Conservation (phyloP, 768 basidiomycete genomes). For the Filobasidium wieringae region DNA sequence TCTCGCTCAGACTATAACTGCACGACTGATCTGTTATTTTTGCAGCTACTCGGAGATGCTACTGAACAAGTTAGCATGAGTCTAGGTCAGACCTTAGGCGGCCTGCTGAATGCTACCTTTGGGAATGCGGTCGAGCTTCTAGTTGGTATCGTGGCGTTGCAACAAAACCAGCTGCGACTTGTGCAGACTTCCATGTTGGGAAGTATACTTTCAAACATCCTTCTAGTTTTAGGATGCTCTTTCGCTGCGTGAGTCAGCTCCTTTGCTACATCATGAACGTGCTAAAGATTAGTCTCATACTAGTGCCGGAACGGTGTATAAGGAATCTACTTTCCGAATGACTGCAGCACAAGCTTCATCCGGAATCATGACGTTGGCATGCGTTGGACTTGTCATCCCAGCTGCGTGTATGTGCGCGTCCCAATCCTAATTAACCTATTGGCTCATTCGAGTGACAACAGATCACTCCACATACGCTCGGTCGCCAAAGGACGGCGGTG, state of each 20-base stretch:
- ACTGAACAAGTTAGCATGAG: conserved; percentile 43
- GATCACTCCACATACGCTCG: conserved; percentile 28
- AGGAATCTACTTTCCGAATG: conserved; percentile 62
- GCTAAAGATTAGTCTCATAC: background rate
- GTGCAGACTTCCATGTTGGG: conserved; percentile 91
- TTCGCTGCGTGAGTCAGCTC: conserved; percentile 59
- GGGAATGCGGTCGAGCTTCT: conserved; percentile 62
- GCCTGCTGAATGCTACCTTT: conserved; percentile 62
- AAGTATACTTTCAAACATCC: conserved; percentile 77
- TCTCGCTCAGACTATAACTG: background rate
- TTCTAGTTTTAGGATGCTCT: conserved; percentile 80
- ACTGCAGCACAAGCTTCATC: conserved; percentile 67
- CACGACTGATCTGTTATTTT: background rate
- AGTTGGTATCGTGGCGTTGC: conserved; percentile 70
- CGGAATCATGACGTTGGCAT: conserved; percentile 72
- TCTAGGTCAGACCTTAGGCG: conserved; percentile 74
- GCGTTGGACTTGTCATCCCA: conserved; percentile 80
- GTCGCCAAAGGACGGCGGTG: background rate
- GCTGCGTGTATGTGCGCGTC: conserved; percentile 54
- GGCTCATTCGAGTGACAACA: background rate
- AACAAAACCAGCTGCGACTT: conserved; percentile 70
- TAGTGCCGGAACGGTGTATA: conserved; percentile 47
- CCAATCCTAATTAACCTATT: background rate
- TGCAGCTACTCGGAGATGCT: conserved; percentile 24
- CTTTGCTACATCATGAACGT: background rate